Evolutionary conservation across 2,329 filamentous ascomycete genomes (phyloP).

Genomic region (Mycosphaerella arachidis): DNA sequence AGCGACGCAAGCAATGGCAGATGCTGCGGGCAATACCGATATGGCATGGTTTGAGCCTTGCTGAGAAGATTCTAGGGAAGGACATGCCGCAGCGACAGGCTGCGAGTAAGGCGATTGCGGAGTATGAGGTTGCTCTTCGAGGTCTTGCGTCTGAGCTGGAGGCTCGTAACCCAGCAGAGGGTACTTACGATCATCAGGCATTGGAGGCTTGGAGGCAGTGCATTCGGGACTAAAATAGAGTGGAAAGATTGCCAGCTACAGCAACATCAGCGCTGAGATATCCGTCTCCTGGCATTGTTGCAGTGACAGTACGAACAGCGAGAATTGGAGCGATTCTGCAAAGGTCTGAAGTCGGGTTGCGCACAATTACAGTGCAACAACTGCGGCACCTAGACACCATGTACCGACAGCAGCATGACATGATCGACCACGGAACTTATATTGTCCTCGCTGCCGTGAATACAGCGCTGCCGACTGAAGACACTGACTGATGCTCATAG

Average conservation of each 20-base stretch:
- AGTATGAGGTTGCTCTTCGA: conserved; percentile 26
- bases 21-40: conserved; percentile 35
- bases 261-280: neutral
- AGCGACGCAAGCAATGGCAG: conserved; percentile 14
- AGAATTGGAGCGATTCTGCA: too few relatives aligned
- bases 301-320: too few relatives aligned
- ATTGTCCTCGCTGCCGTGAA: too few relatives aligned
- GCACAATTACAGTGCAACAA: too few relatives aligned
- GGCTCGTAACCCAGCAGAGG: conserved; percentile 17
- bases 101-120: conserved; percentile 20
- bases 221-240: conserved; percentile 5
- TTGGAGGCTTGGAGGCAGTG: conserved; percentile 26
- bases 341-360: too few relatives aligned
- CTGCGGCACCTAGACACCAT: too few relatives aligned
- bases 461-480: too few relatives aligned
- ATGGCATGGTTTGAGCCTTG: conserved; percentile 43
- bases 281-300: neutral
- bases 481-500: too few relatives aligned
- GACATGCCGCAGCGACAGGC: conserved; percentile 28
- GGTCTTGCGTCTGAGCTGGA: conserved; percentile 23
- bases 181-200: conserved; percentile 26
- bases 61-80: conserved; percentile 38
- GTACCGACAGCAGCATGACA: too few relatives aligned
- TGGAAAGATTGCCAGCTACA: neutral
- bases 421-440: too few relatives aligned